Conservation (phyloP, 1,139 yeast genomes). For the Pichia sp. region DNA sequence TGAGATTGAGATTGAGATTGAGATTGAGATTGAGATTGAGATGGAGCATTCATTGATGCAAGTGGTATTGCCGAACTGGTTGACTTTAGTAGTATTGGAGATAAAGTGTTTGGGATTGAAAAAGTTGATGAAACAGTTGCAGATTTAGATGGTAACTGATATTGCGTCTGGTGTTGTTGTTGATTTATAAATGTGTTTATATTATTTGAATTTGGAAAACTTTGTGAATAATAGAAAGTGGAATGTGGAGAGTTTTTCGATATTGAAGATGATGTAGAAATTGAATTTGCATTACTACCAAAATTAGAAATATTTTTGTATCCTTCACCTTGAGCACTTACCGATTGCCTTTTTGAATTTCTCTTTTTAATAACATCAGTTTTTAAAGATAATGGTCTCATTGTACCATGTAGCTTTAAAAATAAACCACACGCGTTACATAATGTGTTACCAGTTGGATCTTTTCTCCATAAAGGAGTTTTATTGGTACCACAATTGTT, state of each 20-base stretch:
- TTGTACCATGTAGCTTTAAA: conserved; percentile 51
- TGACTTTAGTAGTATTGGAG: neutral
- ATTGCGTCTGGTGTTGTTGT: neutral
- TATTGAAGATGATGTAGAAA: neutral
- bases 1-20: too few species aligned
- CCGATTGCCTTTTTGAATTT: conserved; percentile 35
- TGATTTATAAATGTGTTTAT: neutral
- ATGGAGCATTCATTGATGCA: neutral
- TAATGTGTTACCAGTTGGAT: conserved; percentile 48
- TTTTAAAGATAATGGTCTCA: conserved; percentile 49
- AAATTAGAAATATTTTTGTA: conserved; percentile 10
- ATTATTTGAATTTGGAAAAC: conserved; percentile 14
- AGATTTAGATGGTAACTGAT: neutral
- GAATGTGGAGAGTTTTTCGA: conserved; percentile 8
- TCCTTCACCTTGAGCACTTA: conserved; percentile 17
- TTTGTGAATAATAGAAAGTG: conserved; percentile 16
- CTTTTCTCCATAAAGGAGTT: conserved; percentile 56
- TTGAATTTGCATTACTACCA: neutral
- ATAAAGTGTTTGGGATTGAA: neutral
- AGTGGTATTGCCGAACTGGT: neutral
- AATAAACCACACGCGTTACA: conserved; percentile 60
- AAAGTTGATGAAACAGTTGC: neutral
- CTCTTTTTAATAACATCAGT: conserved; percentile 55
- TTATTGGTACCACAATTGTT: conserved; percentile 49
- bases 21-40: neutral